Conservation (phyloP, 768 basidiomycete species). For the Leccinum pellstonianum region DNA sequence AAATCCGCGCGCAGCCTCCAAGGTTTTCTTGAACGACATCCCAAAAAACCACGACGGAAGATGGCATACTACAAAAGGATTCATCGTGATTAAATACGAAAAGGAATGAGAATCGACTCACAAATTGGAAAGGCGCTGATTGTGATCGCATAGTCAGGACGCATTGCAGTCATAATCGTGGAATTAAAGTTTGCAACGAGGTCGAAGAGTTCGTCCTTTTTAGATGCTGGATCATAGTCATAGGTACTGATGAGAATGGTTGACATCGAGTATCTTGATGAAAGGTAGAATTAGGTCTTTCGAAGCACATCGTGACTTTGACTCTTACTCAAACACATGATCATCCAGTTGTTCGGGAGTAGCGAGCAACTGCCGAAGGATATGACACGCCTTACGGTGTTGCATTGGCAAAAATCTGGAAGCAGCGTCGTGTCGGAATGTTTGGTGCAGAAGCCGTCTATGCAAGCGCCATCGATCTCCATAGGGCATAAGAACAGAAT, state of each 20-base stretch:
- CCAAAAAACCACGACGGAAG: conserved; percentile 9
- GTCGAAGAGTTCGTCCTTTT: conserved; percentile 7
- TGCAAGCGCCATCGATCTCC: conserved; percentile 17
- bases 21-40: conserved; percentile 4
- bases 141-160: neutral
- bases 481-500: neutral
- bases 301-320: neutral
- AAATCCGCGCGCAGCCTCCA: neutral
- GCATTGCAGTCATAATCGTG: neutral
- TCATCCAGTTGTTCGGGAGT: neutral
- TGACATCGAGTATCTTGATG: conserved; percentile 1
- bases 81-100: neutral
- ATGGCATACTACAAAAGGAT: neutral
- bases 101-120: neutral
- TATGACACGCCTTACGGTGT: conserved; percentile 3
- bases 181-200: neutral
- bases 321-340: conserved; percentile 8
- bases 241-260: conserved; percentile 7
- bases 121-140: neutral
- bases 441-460: conserved; percentile 15
- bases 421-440: neutral
- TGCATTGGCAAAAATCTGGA: neutral
- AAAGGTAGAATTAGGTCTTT: too few relatives aligned
- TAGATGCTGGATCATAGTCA: conserved; percentile 3
- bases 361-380: conserved; percentile 3